Conservation (phyloP, 305 asterid species). For the Fraxinus baroniana region DNA sequence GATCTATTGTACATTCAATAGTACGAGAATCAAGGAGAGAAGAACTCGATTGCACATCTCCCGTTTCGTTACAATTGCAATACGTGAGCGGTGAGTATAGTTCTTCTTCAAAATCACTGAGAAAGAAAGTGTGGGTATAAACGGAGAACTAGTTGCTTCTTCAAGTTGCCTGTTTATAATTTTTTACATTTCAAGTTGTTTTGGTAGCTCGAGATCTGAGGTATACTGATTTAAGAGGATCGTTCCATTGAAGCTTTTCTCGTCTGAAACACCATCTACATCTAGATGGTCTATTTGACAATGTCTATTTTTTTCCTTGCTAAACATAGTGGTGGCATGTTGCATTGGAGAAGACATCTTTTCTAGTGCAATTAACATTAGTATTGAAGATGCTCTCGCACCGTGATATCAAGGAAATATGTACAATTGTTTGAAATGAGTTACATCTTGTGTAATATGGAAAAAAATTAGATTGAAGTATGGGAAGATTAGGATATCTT, state of each 20-base stretch:
- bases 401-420: neutral
- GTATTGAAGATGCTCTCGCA: neutral
- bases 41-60: conserved; percentile 5
- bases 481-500: neutral
- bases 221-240: neutral
- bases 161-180: neutral
- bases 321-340: neutral
- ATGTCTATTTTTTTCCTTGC: neutral
- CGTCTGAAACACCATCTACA: neutral
- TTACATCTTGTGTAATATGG: neutral
- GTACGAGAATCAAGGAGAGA: conserved; percentile 10
- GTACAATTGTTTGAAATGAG: neutral
- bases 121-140: conserved; percentile 82
- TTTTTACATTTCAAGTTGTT: neutral
- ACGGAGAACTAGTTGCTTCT: conserved; percentile 43
- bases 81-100: conserved; percentile 28
- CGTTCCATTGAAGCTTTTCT: neutral
- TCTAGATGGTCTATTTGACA: neutral
- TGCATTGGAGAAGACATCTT: neutral
- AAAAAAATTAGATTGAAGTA: neutral
- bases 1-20: conserved; percentile 19
- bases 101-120: conserved; percentile 22
- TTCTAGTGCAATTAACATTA: neutral
- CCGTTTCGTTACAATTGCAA: conserved; percentile 27
- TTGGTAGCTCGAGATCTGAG: neutral